Percentiles rank a stretch among this genome's conserved stretches.
These are phyloP conservation scores for Backusella macrospora DNA, from an alignment of 192 early-diverging fungal genomes.

Conservation along the genomic window DNA sequence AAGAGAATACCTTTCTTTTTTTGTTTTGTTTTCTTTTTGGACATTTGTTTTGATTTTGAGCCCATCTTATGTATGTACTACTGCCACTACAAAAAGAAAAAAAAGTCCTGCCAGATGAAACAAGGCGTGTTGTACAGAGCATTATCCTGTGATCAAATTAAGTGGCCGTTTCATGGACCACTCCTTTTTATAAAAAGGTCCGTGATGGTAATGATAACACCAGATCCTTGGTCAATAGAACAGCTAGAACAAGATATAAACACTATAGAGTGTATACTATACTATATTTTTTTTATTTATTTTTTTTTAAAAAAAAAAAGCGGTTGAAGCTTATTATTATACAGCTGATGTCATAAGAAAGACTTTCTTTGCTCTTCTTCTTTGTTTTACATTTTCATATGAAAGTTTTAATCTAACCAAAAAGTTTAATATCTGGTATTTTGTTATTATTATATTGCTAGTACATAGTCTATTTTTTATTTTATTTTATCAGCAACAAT, in stretches of 20 bases:
- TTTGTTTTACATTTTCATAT: no score
- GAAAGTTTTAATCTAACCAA: not conserved
- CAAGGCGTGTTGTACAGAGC: not conserved
- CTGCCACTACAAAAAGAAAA: not conserved
- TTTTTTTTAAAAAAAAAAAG: not conserved
- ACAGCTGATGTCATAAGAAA: no score
- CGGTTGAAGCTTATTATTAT: no score
- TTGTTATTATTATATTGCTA: not conserved
- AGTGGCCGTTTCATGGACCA: slow-evolving; percentile 1
- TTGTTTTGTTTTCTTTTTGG: slow-evolving; percentile 4
- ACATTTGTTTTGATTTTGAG: slow-evolving; percentile 14
- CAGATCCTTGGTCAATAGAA: no score
- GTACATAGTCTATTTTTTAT: not conserved
- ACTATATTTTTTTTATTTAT: not conserved
- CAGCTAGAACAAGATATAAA: not conserved
- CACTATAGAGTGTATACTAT: not conserved
- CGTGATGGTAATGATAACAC: not conserved
- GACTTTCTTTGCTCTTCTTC: no score
- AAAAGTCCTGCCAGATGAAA: not conserved
- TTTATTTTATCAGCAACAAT: no score
- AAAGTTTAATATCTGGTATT: no score
- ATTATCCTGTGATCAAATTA: not conserved
- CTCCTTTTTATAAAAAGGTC: slow-evolving; percentile 6
- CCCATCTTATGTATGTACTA: slow-evolving; percentile 2
- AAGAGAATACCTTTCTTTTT: not conserved